Base-by-base conservation (phyloP, 495 filamentous ascomycete species). In the Aspergillus bertholletiae region DNA sequence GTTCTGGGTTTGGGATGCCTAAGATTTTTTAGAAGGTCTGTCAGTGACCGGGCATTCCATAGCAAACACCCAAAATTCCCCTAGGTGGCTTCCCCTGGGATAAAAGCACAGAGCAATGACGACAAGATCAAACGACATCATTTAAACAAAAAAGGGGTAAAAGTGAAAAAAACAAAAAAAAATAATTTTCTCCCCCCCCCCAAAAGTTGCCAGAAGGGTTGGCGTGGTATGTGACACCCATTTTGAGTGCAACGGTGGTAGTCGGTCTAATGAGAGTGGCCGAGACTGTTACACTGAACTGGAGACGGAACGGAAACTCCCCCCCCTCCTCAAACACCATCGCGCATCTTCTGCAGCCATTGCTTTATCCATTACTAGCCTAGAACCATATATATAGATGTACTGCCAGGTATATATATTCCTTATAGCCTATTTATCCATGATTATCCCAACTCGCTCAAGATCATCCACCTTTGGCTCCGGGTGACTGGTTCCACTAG, bases 191-290 rank as follows among this genome's bases (percentile, higher is more conserved):
- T n/a, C n/a, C n/a, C n/a, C n/a, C n/a, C n/a, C n/a, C n/a, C n/a
- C 46, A 15, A 3, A 20, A 30, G 15, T 32, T 32, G 13, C 26
- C 46, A 51, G 32, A 46, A 46, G 26, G n/a, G 24, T 49, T 32
- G 41, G n/a, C 18, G 57, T 59, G 65, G 68, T 61, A 71, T 67
- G 68, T 56, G 58, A 67, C 65, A 66, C 66, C 58, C 58, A 54
- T 60, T n/a, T n/a, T 69, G 66, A 58, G 68, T 74, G 72, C 70
- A 73, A 74, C 72, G 72, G 72, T 74, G 70, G 70, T 73, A 74
- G 60, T 67, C 64, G 64, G 64, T 56, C 59, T 54, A 52, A 54
- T 58, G 54, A 59, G 46, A 41, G 44, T 63, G 54, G 58, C 34
- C 55, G 63, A 61, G 60, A 73, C 65, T 58, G 71, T 74, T 74